A percentile compares a stretch with the other conserved stretches of the same genome.
Conservation (phyloP, 192 early-diverging fungal genomes). For the Phycomyces blakesleeanus region DNA sequence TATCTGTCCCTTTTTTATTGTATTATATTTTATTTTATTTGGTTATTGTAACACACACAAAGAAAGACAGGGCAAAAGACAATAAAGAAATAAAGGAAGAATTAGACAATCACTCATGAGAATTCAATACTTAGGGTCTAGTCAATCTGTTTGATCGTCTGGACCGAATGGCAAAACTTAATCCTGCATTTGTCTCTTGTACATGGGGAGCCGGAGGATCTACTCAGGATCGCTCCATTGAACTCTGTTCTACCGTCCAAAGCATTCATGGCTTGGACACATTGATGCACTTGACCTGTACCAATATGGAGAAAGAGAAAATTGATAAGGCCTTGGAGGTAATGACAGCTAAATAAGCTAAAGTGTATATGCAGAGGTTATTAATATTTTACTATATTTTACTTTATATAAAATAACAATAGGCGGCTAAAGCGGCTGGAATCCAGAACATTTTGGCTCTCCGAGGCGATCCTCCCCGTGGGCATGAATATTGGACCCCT, state of each 20-base stretch:
- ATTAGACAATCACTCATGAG: not conserved
- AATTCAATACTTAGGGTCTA: constrained; percentile 57
- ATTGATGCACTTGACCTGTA: constrained; percentile 85
- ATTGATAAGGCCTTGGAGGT: constrained; percentile 66
- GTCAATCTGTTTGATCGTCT: constrained; percentile 79
- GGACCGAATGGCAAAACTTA: constrained; percentile 69
- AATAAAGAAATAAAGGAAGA: constrained; percentile 3
- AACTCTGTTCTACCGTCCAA: constrained; percentile 68
- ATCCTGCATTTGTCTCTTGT: constrained; percentile 77
- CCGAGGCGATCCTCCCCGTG: constrained; percentile 81
- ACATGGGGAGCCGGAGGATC: constrained; percentile 89
- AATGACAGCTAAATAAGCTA: not conserved
- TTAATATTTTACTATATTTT: no score
- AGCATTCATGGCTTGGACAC: constrained; percentile 75
- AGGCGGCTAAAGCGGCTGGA: constrained; percentile 54
- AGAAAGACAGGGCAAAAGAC: no score
- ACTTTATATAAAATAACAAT: no score
- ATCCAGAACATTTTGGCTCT: constrained; percentile 85
- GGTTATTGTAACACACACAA: no score
- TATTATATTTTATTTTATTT: no score
- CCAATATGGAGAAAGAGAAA: constrained; percentile 81
- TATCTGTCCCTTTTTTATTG: not conserved
- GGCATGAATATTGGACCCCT: constrained; percentile 71
- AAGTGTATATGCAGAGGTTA: not conserved
- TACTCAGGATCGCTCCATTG: constrained; percentile 67